Evolutionary conservation across 140 eudicot genomes (phyloP), one percentile per base, ranked within the genome.

Genomic region (Erigeron philadelphicus): DNA sequence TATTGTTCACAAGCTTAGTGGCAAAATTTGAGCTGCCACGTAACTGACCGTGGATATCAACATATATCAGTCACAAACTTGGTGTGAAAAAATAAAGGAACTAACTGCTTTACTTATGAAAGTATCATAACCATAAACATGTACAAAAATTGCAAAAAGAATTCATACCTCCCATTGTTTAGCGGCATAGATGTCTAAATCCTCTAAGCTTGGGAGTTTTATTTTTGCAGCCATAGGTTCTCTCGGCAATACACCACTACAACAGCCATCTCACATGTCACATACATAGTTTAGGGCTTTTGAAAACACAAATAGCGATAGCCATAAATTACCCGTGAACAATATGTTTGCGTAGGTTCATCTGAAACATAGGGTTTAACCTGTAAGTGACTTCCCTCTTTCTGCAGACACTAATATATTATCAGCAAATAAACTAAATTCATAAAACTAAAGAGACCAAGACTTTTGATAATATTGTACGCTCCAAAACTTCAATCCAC

Each of bases 151-250:
- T 57, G 3, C 4, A n/a, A 47, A 57, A 31, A 6, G 7, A 19
- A 56, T 56, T 61, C 79, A 71, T 54, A 92, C 98, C 98, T 92
- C 98, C 98, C 96, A 92, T 58, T 88, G 96, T 43, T 84, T 73
- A 75, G 78, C 76, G 38, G 98, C 98, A 83, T 84, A 88, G 56
- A 70, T 81, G 65, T 88, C 90, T 67, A 92, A 75, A n/a, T 92
- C 95, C 81, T 84, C 98, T 80, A 78, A 82, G 84, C 83, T 88
- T 71, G 96, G 98, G 47, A 88, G 91, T 75, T 85, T 79, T 72
- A 83, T 70, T 76, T 70, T 83, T 66, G 89, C 61, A 78, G 90
- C 86, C 92, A 92, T 82, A 9, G 95, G 88, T 81, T 88, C 90
- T 76, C 98, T 86, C 44, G 96, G 96, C 71, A 84, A 79, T 49